Conservation (phyloP, 257 asterid species). For the Knoxia roxburghii region DNA sequence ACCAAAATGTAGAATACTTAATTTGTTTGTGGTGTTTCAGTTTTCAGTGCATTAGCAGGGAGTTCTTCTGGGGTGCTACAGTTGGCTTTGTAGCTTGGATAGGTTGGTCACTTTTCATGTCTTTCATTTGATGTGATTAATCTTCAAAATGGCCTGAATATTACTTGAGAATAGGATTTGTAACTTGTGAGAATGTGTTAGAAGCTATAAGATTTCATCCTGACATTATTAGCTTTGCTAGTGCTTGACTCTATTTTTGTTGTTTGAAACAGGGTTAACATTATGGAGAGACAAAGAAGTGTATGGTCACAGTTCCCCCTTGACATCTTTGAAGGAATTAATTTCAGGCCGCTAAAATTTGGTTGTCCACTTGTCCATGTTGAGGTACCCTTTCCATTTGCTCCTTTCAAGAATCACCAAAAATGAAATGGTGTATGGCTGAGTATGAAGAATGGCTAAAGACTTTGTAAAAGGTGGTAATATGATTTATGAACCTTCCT, state of each 20-base stretch:
- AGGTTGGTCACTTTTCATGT: conserved; percentile 36
- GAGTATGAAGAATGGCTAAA: background rate
- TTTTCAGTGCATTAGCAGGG: conserved; percentile 57
- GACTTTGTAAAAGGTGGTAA: background rate
- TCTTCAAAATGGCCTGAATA: background rate
- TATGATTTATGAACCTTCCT: background rate
- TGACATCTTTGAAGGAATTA: conserved; percentile 68
- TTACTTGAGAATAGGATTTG: background rate
- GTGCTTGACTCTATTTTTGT: background rate
- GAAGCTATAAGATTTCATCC: background rate
- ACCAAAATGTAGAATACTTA: background rate
- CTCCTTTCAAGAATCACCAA: background rate
- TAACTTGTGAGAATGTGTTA: background rate
- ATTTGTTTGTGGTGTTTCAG: conserved; percentile 35
- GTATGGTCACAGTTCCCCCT: conserved; percentile 54
- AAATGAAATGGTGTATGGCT: background rate
- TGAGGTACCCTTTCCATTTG: background rate
- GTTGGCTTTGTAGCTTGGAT: conserved; percentile 57
- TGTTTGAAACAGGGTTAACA: conserved; percentile 43
- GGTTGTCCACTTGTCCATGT: background rate
- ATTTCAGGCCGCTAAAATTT: conserved; percentile 42
- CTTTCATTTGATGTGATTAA: conserved; percentile 1
- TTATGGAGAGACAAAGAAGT: conserved; percentile 79
- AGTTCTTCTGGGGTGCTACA: conserved; percentile 71
- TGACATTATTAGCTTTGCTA: background rate